Evolutionary conservation across 306 rosid species (phyloP), one percentile per base, ranked within the genome.

Genomic region (Pyrus pyrifolia): DNA sequence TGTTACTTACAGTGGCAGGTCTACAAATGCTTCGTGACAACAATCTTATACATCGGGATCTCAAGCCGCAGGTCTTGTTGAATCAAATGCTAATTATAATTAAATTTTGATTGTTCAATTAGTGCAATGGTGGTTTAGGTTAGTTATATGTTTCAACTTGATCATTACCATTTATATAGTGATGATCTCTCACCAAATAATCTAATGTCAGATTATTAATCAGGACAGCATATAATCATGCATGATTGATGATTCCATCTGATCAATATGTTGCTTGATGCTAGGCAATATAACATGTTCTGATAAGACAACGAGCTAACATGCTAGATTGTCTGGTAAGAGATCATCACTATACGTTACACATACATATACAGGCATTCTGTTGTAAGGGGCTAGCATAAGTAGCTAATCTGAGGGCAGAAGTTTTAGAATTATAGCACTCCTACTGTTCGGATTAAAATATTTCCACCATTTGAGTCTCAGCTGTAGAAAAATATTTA

Each of bases 11-110:
- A 96, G 99, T 94, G 85, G 85, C 96, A 68, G 99, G 99, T 44
- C 89, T 96, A 38, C 93, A 88, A 89, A 87, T 96, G 84, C 99
- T 96, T 73, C 93, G 97, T 23, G 96, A 88, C 76, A 96, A 93
- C 84, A 89, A 89, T 80, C 93, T 96, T 63, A 92, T 96, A 67
- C 99, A 96, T 80, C 86, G 98, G 77, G 99, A 96, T 81, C 86
- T 96, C 78, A 96, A 96, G 82, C 99, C 99, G 60, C 99, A 96
- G 97, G 99, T 96, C 73, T 66, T 78, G 71, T 63, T 80, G 35
- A 38, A 44, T 78, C 67, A 30, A 51, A 64, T 67, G 25, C 73
- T 68, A 63, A 58, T 57, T 78, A 53, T 68, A n/a, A 53, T 79
- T 53, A 31, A 30, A 6, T 23, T 29, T 14, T 68, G 57, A 22